Percentiles rank a stretch among this genome's conserved stretches.
Evolutionary conservation across 208 protist genomes (phyloP).

Genomic region (Zelonia costaricensis): DNA sequence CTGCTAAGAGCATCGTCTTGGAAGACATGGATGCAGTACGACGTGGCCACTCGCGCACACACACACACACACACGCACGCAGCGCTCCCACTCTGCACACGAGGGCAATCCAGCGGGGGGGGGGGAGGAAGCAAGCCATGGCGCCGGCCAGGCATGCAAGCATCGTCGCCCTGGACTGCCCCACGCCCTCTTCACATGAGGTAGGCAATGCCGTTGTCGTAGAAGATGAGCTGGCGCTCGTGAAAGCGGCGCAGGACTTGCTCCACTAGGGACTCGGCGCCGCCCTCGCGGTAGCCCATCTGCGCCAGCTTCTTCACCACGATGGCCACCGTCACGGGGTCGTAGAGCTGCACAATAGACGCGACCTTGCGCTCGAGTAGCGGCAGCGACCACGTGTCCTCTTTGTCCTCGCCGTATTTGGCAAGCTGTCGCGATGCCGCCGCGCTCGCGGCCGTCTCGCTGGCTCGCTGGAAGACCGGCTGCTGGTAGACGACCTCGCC

Average conservation of each 20-base stretch:
- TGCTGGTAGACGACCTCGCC: constrained; percentile 16
- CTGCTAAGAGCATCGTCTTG: no score
- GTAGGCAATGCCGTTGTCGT: constrained; percentile 84
- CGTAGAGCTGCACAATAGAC: constrained; percentile 78
- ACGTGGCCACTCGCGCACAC: no score
- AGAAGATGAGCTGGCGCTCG: constrained; percentile 77
- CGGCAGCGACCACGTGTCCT: constrained; percentile 24
- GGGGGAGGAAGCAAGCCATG: no score
- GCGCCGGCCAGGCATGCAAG: no score
- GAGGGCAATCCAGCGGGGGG: no score
- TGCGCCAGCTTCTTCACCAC: constrained; percentile 79
- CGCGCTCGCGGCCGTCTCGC: background rate
- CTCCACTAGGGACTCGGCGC: constrained; percentile 47
- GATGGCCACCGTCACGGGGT: constrained; percentile 74
- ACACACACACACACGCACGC: no score
- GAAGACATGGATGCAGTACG: no score
- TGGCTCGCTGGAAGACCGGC: constrained; percentile 5
- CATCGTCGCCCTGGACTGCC: no score
- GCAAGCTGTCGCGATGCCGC: constrained; percentile 7
- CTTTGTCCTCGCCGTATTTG: constrained; percentile 8
- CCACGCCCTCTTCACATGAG: constrained; percentile 74
- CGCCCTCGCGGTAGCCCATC: constrained; percentile 56
- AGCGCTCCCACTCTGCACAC: no score
- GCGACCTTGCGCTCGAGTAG: constrained; percentile 66
- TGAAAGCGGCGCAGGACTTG: constrained; percentile 67